Base-by-base conservation (phyloP, 306 rosid species). In the Spatholobus suberectus region DNA sequence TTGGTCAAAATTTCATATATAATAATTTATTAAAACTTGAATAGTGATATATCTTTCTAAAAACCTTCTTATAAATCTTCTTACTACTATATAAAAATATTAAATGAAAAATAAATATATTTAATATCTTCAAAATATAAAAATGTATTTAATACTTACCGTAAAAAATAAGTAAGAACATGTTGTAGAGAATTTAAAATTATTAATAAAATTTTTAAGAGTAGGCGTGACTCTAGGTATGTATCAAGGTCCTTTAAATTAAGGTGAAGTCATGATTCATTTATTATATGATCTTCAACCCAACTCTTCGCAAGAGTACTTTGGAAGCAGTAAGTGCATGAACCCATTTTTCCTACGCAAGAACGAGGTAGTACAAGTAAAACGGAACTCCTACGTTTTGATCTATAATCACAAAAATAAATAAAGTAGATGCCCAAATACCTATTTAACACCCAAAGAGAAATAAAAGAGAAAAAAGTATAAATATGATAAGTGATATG, bases 1-100 rank as follows among this genome's bases (percentile, higher is more conserved):
- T 84, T 87, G 73, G 85, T 76, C 79, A 82, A 59, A 58, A 47
- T 35, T 87, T 80, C 76, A 82, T 87, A 81, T 87, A 86, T 49
- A 46, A 17, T 63, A 17, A 61, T 38, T 18, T 15, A 6, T 32
- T 62, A 29, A 13, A 29, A 62, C 18, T 26, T 38, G 41, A 29
- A 3, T 29, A 29, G 3, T 29, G 32, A 1, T 29, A 29, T 29
- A 29, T 29, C 32, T 29, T 29, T 29, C 32, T 29, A 29, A 29
- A 29, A 29, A 29, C 3, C 32, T 1, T 29, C 3, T 29, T 29
- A 38, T 38, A 38, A 38, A 38, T 7, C 10, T 38, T 38, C 43
- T 38, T 5, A 38, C 5, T 7, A 38, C 10, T 38, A 5, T 38
- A 38, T 5, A 5, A 38, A 38, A 38, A 38, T 7, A 38, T 7